Evolutionary conservation across 805 yeast genomes (phyloP).

Genomic region (Kodamaea nitidulidarum): DNA sequence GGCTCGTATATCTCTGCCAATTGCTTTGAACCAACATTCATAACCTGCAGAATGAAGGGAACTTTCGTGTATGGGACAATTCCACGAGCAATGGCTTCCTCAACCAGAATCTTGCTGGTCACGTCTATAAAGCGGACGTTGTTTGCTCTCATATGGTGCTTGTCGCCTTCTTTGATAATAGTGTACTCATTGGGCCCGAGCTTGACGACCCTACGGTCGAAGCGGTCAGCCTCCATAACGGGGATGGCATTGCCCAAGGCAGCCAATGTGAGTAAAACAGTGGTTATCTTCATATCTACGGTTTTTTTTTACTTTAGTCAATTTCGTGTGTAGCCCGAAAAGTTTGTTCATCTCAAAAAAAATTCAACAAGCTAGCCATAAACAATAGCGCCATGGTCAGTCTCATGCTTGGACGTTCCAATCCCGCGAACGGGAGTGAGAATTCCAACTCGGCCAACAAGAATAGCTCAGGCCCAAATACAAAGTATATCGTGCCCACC

Average conservation of each 20-base stretch:
- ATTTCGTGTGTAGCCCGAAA: constrained; percentile 5
- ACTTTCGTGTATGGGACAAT: constrained; percentile 14
- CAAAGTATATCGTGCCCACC: constrained; percentile 31
- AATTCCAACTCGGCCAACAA: background rate
- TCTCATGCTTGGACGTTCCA: constrained; percentile 3
- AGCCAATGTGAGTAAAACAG: background rate
- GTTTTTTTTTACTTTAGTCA: background rate
- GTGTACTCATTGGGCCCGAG: constrained; percentile 29
- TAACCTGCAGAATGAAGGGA: constrained; percentile 13
- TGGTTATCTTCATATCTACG: background rate
- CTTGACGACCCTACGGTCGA: constrained; percentile 27
- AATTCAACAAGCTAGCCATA: constrained; percentile 1
- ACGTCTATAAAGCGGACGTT: constrained; percentile 63
- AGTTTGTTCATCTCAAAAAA: constrained; percentile 5
- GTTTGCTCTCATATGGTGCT: constrained; percentile 31
- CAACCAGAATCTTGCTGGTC: constrained; percentile 44
- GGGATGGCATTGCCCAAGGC: background rate
- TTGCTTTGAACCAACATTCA: constrained; percentile 25
- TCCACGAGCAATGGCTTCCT: constrained; percentile 28
- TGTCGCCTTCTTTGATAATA: constrained; percentile 35
- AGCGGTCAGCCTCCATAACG: background rate
- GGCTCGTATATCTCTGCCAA: constrained; percentile 13
- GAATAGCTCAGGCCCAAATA: constrained; percentile 1
- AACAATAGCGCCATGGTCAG: constrained; percentile 5
- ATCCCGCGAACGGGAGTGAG: background rate